Base-by-base conservation (phyloP, 2,329 filamentous ascomycete genomes). In the Penicillium brasilianum region DNA sequence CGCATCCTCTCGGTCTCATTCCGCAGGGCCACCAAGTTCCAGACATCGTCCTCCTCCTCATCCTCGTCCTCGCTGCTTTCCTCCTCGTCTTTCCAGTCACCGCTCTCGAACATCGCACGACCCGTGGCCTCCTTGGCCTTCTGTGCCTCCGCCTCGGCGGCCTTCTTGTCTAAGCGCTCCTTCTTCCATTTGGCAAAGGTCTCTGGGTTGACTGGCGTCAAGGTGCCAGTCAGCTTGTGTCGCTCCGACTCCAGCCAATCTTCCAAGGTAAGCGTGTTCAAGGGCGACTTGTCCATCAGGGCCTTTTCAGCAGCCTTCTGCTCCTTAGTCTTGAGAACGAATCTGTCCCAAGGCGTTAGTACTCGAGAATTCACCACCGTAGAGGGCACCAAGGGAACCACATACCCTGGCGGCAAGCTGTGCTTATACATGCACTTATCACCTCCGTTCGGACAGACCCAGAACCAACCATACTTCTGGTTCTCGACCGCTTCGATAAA, bases 401-500 rank as follows among this genome's bases (percentile, higher is more conserved):
- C 90, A 74, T 87, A 96, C 91, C 95, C 95, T 73, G 93, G 91
- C 70, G 96, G 95, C 71, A 99, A 84, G 72, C 91, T 93, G 78
- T 99, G 95, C 80, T 91, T 93, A 77, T 99, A 99, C 90, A 95
- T 98, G 90, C 95, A 99, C 80, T 97, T 92, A 76, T 99, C 90
- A 66, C 91, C 94, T 67, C 93, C 93, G 74, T 98, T 98, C 50
- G 95, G 95, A 85, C 95, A 99, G 61, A 88, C 85, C 95, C 95
- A 99, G 81, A 99, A 98, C 95, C 95, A 99, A 65, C 95, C 95
- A 73, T 99, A 99, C 80, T 98, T 99, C 72, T 93, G 91, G 75
- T 99, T 95, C 80, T 99, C 95, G 65, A 99, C 95, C 28, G 95
- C 95, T 69, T 93, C 89, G 76, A 98, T 95, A 77, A 99, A 99